Evolutionary conservation across 257 asterid species (phyloP).

Genomic region (Ocimum tenuiflorum): DNA sequence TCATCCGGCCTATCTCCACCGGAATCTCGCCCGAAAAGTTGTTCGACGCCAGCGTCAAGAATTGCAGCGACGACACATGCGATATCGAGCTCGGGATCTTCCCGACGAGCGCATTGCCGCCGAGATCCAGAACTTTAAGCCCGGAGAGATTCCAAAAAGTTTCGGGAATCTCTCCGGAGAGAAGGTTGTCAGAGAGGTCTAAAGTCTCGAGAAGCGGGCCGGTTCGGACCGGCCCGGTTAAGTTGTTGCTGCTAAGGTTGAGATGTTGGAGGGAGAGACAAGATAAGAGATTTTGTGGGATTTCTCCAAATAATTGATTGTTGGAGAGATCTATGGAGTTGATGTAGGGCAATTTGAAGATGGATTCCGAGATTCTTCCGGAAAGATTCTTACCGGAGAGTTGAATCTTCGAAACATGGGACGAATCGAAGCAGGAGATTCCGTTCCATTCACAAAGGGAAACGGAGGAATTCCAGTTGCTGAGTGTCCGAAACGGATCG

Average conservation of each 20-base stretch:
- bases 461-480: conserved; percentile 55
- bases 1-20: conserved; percentile 38
- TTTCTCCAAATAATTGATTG: conserved; percentile 56
- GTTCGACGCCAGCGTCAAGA: conserved; percentile 68
- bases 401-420: conserved; percentile 47
- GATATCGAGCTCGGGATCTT: conserved; percentile 43
- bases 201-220: conserved; percentile 42
- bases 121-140: conserved; percentile 55
- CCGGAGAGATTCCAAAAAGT: conserved; percentile 48
- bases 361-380: conserved; percentile 39
- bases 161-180: conserved; percentile 56
- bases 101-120: conserved; percentile 63
- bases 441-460: conserved; percentile 65
- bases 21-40: conserved; percentile 61
- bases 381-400: conserved; percentile 58
- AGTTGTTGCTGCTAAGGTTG: conserved; percentile 67
- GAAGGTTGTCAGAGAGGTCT: conserved; percentile 68
- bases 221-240: conserved; percentile 49
- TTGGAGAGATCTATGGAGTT: conserved; percentile 52
- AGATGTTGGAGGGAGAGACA: conserved; percentile 43
- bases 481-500: conserved; percentile 41
- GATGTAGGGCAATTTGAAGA: conserved; percentile 47
- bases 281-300: conserved; percentile 34
- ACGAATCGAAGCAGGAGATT: conserved; percentile 48
- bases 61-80: conserved; percentile 48